These are phyloP conservation scores for Hymenoscyphus infarciens DNA, from an alignment of 2,329 filamentous ascomycete species.

Conservation along the genomic window DNA sequence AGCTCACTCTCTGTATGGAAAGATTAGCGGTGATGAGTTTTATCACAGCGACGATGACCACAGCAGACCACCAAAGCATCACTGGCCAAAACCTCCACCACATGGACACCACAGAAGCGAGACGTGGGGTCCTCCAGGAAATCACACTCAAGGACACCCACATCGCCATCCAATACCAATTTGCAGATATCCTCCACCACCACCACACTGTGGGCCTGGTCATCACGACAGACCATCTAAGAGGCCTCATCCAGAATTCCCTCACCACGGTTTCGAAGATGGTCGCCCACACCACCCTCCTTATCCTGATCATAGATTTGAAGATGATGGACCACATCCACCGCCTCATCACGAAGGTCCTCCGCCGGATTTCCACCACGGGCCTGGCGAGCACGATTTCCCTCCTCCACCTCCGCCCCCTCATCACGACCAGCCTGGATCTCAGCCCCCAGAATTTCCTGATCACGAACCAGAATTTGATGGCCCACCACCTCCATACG, in stretches of 20 bases:
- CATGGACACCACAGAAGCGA: slow-evolving; percentile 27
- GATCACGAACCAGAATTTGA: slow-evolving; percentile 14
- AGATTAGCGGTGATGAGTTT: slow-evolving; percentile 23
- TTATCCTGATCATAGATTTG: background rate
- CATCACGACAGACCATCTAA: slow-evolving; percentile 1
- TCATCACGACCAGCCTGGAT: background rate
- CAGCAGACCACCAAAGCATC: slow-evolving; percentile 22
- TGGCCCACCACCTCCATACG: slow-evolving; percentile 7
- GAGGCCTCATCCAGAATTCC: background rate
- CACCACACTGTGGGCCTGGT: background rate
- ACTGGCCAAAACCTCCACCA: slow-evolving; percentile 17
- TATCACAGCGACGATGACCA: slow-evolving; percentile 16
- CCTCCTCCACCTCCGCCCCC: slow-evolving; percentile 14
- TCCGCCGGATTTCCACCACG: slow-evolving; percentile 6
- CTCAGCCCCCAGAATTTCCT: background rate
- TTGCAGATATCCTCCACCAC: slow-evolving; percentile 29
- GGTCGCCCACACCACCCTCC: background rate
- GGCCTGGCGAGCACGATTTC: background rate
- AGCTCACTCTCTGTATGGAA: slow-evolving; percentile 36
- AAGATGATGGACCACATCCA: slow-evolving; percentile 2
- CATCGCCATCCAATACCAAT: slow-evolving; percentile 30
- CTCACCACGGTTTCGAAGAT: background rate
- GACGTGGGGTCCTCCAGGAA: slow-evolving; percentile 27
- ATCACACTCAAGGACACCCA: slow-evolving; percentile 24
- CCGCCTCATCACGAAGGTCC: background rate